Base-by-base conservation (phyloP, 257 asterid genomes). In the Capsicum pubescens region DNA sequence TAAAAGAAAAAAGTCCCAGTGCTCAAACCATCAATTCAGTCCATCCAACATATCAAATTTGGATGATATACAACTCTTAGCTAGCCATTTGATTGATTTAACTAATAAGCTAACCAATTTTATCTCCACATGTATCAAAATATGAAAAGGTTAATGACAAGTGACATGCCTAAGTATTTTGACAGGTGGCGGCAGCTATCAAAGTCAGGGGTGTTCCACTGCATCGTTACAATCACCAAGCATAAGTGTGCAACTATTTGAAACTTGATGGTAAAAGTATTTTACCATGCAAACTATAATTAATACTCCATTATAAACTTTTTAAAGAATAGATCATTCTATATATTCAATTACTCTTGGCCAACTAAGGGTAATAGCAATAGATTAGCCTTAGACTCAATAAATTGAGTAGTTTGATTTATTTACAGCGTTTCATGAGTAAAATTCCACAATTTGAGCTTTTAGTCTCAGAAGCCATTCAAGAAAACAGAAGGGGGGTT, bases 391-490 rank as follows among this genome's bases (percentile, higher is more conserved):
- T 42, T 61, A 63, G 42, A 26, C 17, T 63, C 42, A 10, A 63
- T 63, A 63, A 63, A 21, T 26, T 63, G 44, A 63, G 11, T 63
- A 26, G 42, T 63, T 63, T 63, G 16, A 63, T 63, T 63, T 63
- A 63, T 63, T 26, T 26, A 63, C 42, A 63, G 26, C 11, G 5
- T 63, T 63, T 21, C 44, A 15, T 63, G 70, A 10, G 70, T 63
- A 63, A 21, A 4, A 11, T 63, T 21, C 70, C 26, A 26, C 70
- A 21, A 63, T 4, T 13, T 35, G 48, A 32, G 72, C 72, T 35
- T 66, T 35, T 66, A 66, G n/a, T 66, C 42, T 13, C 48, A 66
- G 72, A 66, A 66, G 11, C 48, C 72, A 66, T 66, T 64, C 72
- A 66, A 66, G 72, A 32, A 35, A 66, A 7, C 72, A 66, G 48